Base-by-base conservation (phyloP, 225 moss, liverwort and hornwort genomes). In the Anthoceros angustus region DNA sequence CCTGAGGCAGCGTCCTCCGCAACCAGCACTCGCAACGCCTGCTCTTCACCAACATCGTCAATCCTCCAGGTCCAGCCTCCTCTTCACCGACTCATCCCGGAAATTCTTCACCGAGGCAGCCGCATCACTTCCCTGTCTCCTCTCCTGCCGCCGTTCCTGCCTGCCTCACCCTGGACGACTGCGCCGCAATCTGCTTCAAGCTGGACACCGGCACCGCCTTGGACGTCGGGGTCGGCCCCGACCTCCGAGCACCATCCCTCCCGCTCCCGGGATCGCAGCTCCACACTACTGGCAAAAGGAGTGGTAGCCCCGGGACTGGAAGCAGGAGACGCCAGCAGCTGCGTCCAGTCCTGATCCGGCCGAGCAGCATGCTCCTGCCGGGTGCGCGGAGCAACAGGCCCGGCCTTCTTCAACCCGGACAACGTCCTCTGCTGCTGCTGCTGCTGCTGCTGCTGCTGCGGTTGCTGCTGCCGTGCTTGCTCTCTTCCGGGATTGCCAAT, bases 331-430 rank as follows among this genome's bases (percentile, higher is more conserved):
- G 86, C 81, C 74, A 90, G 71, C 48, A 90, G 79, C 55, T 90
- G 82, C 66, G 89, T 76, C 89, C 89, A 90, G 69, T 90, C 89
- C 80, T 80, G 32, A 74, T 78, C 55, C 55, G 18, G 55, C 55
- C 55, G 55, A 23, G n/a, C 55, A 55, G 55, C 23, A 55, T 0
- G 16, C 55, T 55, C 55, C 18, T 7, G 55, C 8, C 55, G 55
- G 55, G 18, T 68, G 42, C 42, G 64, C 15, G 67, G 62, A 63
- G 24, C 72, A 71, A 49, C 72, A 62, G 75, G 82, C 39, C 18
- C 66, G 39, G 39, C 72, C 62, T 63, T 71, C 21, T 75, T 75
- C 41, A 73, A 11, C 42, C 76, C 83, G 23, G 73, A 65, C 63
- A 67, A 63, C 7, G 75, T 70, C 43, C 76, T 68, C 43, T 71